Percentiles rank a stretch among this genome's conserved stretches.
These are phyloP conservation scores for Ceratocystis huliohia DNA, from an alignment of 2,329 filamentous ascomycete species.

Conservation along the genomic window DNA sequence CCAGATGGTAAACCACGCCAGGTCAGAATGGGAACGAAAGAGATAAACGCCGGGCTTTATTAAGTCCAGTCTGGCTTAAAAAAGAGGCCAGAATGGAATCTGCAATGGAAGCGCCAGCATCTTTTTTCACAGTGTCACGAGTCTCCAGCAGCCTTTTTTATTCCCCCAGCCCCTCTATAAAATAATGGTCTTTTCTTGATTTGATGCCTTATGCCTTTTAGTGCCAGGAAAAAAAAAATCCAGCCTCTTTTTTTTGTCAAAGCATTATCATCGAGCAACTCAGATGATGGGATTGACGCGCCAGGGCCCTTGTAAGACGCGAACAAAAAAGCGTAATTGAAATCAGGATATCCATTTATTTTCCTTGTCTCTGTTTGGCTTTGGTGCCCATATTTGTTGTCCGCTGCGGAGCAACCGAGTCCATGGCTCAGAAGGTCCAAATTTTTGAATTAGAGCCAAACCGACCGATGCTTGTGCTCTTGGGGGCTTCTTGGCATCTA, in stretches of 20 bases:
- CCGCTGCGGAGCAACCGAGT: background rate
- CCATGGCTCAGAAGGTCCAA: background rate
- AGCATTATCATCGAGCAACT: background rate
- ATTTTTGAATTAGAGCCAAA: background rate
- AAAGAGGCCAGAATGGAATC: no score
- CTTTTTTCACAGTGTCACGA: background rate
- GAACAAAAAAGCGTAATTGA: background rate
- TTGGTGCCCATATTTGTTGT: background rate
- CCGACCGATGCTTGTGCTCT: background rate
- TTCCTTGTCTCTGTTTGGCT: background rate
- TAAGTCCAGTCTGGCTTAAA: no score
- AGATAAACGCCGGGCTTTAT: no score
- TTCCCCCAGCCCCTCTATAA: background rate
- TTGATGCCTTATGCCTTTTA: background rate
- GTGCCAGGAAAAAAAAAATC: background rate
- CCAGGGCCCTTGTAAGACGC: background rate
- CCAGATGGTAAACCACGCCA: background rate
- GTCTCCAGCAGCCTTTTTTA: background rate
- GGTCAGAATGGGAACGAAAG: no score
- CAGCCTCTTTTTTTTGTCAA: background rate
- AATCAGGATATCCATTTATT: background rate
- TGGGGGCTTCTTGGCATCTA: background rate
- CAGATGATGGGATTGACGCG: background rate
- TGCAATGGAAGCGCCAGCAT: background rate
- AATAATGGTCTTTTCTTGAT: background rate